These are phyloP conservation scores for Warburgia ugandensis DNA, from an alignment of 164 flowering plant species.

Conservation along the genomic window DNA sequence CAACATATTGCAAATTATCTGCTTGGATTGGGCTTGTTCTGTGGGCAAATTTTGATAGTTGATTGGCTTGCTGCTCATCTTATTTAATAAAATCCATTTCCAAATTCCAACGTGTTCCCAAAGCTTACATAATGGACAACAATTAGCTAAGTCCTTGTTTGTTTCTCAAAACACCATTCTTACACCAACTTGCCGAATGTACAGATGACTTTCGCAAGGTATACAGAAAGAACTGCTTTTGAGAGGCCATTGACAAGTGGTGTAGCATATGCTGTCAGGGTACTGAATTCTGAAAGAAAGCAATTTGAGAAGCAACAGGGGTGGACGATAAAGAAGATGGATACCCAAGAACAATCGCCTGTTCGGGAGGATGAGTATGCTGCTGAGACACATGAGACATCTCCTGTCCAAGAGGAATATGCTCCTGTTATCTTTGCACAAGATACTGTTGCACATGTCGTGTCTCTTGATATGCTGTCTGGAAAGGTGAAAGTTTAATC, in stretches of 20 bases:
- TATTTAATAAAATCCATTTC: too few species aligned
- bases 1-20: too few species aligned
- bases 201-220: constrained; percentile 77
- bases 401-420: constrained; percentile 83
- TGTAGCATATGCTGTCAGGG: constrained; percentile 94
- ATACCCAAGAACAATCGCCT: constrained; percentile 45
- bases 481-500: constrained; percentile 55
- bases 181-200: constrained; percentile 6
- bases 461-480: constrained; percentile 88
- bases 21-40: too few species aligned
- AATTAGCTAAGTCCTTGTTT: too few species aligned
- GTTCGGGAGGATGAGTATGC: constrained; percentile 53
- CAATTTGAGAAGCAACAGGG: constrained; percentile 83
- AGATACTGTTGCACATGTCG: constrained; percentile 78
- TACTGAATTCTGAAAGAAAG: constrained; percentile 81
- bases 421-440: constrained; percentile 99
- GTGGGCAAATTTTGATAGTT: too few species aligned
- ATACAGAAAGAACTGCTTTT: constrained; percentile 85
- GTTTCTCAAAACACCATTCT: not conserved
- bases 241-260: constrained; percentile 97
- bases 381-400: constrained; percentile 46
- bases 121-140: too few species aligned
- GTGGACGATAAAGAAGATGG: constrained; percentile 90
- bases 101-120: too few species aligned
- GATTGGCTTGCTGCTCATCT: too few species aligned